These are phyloP conservation scores for Saccharomyces mikatae DNA, from an alignment of 805 yeast species.

Conservation along the genomic window DNA sequence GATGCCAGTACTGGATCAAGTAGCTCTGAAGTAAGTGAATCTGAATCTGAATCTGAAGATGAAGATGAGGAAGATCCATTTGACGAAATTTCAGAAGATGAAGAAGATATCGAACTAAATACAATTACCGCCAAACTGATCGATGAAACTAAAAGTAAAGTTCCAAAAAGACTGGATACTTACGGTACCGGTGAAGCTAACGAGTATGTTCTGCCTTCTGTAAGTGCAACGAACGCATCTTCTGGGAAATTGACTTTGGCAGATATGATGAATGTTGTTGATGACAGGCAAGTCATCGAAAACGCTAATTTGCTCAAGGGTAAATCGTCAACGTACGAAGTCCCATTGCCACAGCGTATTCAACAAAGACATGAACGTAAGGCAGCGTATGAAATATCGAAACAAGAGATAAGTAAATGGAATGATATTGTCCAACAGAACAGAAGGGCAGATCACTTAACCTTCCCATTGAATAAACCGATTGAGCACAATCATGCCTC, in stretches of 20 bases:
- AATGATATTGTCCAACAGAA: conserved; percentile 70
- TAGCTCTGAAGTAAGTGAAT: conserved; percentile 4
- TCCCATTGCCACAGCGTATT: conserved; percentile 80
- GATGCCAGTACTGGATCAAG: conserved; percentile 12
- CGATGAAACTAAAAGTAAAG: conserved; percentile 27
- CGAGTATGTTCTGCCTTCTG: conserved; percentile 60
- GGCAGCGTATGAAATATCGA: conserved; percentile 86
- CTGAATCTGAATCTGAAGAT: conserved; percentile 11
- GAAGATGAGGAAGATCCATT: conserved; percentile 26
- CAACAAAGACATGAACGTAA: conserved; percentile 78
- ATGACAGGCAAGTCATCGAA: conserved; percentile 39
- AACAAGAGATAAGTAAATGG: conserved; percentile 84
- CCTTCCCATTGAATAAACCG: conserved; percentile 52
- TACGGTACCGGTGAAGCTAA: conserved; percentile 54
- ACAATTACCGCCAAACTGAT: conserved; percentile 38
- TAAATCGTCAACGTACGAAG: conserved; percentile 45
- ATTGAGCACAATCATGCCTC: conserved; percentile 43
- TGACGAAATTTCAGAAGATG: conserved; percentile 37
- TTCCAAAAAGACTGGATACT: conserved; percentile 42
- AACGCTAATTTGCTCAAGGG: conserved; percentile 43
- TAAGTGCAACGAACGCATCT: conserved; percentile 10
- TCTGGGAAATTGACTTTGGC: conserved; percentile 48
- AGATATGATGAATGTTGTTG: conserved; percentile 68
- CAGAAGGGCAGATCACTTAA: conserved; percentile 75
- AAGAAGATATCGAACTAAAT: conserved; percentile 45